Percentiles rank a stretch among this genome's conserved stretches.
phyloP scores from a whole-genome alignment of 2,329 filamentous ascomycete genomes.

The Pseudopyricularia javanii region DNA sequence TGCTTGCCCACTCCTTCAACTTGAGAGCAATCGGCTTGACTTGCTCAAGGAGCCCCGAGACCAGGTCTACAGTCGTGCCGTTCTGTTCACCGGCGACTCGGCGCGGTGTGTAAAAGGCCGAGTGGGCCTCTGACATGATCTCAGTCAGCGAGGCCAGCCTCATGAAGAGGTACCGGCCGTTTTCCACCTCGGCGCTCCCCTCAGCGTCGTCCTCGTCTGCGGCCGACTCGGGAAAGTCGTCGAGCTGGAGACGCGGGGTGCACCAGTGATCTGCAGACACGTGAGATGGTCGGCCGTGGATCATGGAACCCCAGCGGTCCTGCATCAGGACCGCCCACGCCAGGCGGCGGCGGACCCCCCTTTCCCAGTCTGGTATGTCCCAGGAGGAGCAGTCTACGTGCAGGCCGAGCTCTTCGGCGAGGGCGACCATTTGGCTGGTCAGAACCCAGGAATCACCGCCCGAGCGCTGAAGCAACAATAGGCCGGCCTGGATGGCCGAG shows the following conservation, averaged over 20 bases:
- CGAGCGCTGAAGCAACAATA: conserved; percentile 62
- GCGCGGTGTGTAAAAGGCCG: conserved; percentile 26
- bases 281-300: conserved; percentile 51
- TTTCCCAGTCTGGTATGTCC: conserved; percentile 84
- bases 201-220: conserved; percentile 22
- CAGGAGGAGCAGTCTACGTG: conserved; percentile 79
- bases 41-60: conserved; percentile 9
- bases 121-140: conserved; percentile 37
- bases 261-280: conserved; percentile 35
- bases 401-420: conserved; percentile 76
- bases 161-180: conserved; percentile 34
- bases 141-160: conserved; percentile 36
- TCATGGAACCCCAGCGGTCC: conserved; percentile 72
- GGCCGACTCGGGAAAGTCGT: conserved; percentile 25
- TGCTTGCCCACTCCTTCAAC: conserved; percentile 11
- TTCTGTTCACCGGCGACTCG: too few relatives aligned
- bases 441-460: conserved; percentile 73
- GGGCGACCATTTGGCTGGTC: conserved; percentile 77
- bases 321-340: conserved; percentile 92
- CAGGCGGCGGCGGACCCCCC: conserved; percentile 69
- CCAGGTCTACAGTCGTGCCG: background rate
- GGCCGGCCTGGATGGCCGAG: conserved; percentile 65
- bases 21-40: conserved; percentile 14
- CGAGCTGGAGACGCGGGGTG: conserved; percentile 22
- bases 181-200: conserved; percentile 27